Base-by-base conservation (phyloP, 371 early-diverging fungal genomes). In the Lichtheimia ornata region DNA sequence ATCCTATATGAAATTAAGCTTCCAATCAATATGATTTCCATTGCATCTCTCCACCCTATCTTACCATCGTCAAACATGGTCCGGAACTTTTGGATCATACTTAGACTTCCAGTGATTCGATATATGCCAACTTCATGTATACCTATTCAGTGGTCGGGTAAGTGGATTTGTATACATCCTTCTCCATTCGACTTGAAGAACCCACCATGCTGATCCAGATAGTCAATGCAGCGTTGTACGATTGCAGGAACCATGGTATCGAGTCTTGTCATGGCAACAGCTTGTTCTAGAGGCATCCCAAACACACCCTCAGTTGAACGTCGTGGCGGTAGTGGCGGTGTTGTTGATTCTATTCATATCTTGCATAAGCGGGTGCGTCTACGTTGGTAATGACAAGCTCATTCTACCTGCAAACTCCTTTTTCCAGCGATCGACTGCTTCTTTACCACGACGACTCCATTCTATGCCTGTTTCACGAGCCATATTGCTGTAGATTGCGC, bases 181-280 rank as follows among this genome's bases (percentile, higher is more conserved):
- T 27, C 22, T 27, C 35, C 15, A n/a, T 15, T 27, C 5, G 22
- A 20, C 5, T 53, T 18, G 27, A 40, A 44, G 27, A 40, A 44
- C 56, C 43, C 66, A 79, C 74, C 80, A 63, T 66, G 41, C 25
- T 61, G 70, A 54, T 92, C 91, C 43, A 94, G 70, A 67, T 89
- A 94, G 60, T 93, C 92, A 45, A 94, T 87, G 58, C 92, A 91
- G 35, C 92, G 73, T 47, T 81, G 83, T 25, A 94, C 79, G 17
- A 93, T 77, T 2, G 89, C 84, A 5, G 94, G 94, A 25, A 92
- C 69, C 41, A 79, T 74, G 52, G 82, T 78, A 7, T 74, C 74
- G 0, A 75, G 75, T 13, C 74, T 70, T 1, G 87, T 84, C 30
- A 78, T 55, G 42, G 62, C 70, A 7, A 85, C 79, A 1, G 86